phyloP scores from a whole-genome alignment of 1,139 yeast species.

The Taiozyma sp. region DNA sequence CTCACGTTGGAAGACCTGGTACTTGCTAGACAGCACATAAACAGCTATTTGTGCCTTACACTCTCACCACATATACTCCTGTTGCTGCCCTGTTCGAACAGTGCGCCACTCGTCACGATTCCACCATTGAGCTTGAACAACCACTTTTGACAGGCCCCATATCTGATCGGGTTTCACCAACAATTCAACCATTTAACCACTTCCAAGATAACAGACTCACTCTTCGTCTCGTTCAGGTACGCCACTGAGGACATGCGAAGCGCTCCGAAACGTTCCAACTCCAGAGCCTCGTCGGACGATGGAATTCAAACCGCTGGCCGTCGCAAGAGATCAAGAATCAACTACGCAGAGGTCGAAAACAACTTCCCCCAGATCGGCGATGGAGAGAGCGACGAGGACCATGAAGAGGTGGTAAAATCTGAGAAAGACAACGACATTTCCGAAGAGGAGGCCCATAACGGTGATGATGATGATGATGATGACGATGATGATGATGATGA shows the following conservation, averaged over 20 bases:
- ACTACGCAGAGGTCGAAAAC: slow-evolving; percentile 29
- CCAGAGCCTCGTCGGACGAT: slow-evolving; percentile 4
- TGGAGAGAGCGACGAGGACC: slow-evolving; percentile 24
- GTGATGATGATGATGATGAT: slow-evolving; percentile 29
- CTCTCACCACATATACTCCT: background rate
- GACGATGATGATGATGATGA: slow-evolving; percentile 26
- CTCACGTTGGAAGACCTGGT: background rate
- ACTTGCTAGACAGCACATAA: background rate
- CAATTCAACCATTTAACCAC: background rate
- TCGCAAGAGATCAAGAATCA: slow-evolving; percentile 16
- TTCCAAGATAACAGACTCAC: slow-evolving; percentile 7
- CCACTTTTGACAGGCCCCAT: background rate
- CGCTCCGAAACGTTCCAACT: slow-evolving; percentile 5
- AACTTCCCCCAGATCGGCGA: slow-evolving; percentile 28
- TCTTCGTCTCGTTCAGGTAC: slow-evolving; percentile 9
- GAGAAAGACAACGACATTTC: background rate
- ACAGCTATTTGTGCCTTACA: background rate
- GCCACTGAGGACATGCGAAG: slow-evolving; percentile 12
- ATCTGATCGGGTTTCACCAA: background rate
- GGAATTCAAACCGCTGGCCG: slow-evolving; percentile 6
- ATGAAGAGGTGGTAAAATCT: slow-evolving; percentile 4
- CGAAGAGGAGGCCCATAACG: slow-evolving; percentile 19
- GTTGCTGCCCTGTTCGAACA: background rate
- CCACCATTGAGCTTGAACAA: background rate
- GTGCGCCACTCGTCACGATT: background rate